Conservation (phyloP, 1,284 basidiomycete genomes). For the Cutaneotrichosporon sp. region DNA sequence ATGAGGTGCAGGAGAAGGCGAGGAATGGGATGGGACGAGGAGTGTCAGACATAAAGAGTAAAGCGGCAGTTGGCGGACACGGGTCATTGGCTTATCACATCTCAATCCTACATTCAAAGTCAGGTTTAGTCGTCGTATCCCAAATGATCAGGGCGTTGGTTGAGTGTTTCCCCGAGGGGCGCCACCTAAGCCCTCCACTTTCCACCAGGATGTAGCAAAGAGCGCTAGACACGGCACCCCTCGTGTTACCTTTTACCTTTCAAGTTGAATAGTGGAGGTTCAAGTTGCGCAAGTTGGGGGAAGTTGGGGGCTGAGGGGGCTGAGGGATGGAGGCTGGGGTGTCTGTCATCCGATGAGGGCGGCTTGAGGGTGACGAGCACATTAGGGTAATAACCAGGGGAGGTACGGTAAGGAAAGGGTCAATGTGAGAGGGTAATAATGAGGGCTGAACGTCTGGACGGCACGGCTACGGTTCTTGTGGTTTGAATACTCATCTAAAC, state of each 20-base stretch:
- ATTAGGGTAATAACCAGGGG: neutral
- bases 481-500: neutral
- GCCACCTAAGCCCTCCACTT: neutral
- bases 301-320: neutral
- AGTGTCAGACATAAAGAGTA: neutral
- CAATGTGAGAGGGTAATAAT: too few relatives aligned
- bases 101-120: neutral
- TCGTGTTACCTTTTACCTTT: neutral
- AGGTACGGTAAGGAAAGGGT: neutral
- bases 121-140: neutral
- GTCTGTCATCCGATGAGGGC: neutral
- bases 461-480: neutral
- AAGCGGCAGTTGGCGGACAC: neutral
- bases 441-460: too few relatives aligned
- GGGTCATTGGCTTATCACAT: neutral
- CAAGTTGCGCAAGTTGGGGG: too few relatives aligned
- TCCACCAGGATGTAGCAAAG: neutral
- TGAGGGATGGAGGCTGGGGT: neutral
- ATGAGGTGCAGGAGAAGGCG: neutral
- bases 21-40: neutral
- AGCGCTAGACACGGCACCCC: neutral
- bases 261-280: neutral
- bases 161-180: neutral
- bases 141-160: neutral
- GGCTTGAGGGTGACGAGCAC: neutral